These are phyloP conservation scores for Calonectria naviculata DNA, from an alignment of 2,329 filamentous ascomycete species.

Conservation along the genomic window DNA sequence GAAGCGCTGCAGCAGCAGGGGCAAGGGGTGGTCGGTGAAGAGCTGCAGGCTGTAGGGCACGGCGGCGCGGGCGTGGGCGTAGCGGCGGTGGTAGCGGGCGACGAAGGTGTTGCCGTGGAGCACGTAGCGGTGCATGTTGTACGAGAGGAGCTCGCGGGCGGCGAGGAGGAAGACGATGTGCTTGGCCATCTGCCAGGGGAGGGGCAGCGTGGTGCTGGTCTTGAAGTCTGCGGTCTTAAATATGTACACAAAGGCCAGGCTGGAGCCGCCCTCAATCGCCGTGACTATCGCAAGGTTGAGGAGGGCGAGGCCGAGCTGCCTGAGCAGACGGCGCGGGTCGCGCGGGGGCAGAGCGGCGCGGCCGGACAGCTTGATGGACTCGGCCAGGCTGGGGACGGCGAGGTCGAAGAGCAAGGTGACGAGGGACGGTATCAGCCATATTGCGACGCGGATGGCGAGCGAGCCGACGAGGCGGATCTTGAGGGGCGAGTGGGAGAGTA, in stretches of 20 bases:
- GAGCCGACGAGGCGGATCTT: constrained; percentile 81
- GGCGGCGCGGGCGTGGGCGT: constrained; percentile 63
- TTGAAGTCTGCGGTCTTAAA: constrained; percentile 56
- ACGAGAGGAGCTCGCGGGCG: constrained; percentile 71
- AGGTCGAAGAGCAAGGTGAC: constrained; percentile 80
- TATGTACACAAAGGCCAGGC: constrained; percentile 47
- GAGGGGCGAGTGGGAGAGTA: constrained; percentile 80
- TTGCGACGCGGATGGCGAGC: constrained; percentile 72
- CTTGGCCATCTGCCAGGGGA: constrained; percentile 65
- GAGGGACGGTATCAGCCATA: constrained; percentile 80
- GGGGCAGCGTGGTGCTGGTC: constrained; percentile 59
- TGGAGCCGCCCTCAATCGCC: constrained; percentile 55
- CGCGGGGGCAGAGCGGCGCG: constrained; percentile 60
- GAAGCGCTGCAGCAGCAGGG: constrained; percentile 71
- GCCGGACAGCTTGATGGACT: constrained; percentile 76
- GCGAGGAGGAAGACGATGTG: constrained; percentile 57
- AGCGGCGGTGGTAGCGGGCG: constrained; percentile 54
- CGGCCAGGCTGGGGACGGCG: constrained; percentile 74
- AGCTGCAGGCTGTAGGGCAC: constrained; percentile 72
- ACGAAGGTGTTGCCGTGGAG: constrained; percentile 66
- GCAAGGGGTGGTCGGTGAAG: constrained; percentile 75
- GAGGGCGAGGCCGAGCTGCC: constrained; percentile 54
- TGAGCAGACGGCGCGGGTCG: constrained; percentile 45
- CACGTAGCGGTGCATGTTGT: constrained; percentile 78
- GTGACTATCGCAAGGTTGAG: constrained; percentile 59